Conservation (phyloP, 2,329 filamentous ascomycete species). For the Diaporthe australafricana region DNA sequence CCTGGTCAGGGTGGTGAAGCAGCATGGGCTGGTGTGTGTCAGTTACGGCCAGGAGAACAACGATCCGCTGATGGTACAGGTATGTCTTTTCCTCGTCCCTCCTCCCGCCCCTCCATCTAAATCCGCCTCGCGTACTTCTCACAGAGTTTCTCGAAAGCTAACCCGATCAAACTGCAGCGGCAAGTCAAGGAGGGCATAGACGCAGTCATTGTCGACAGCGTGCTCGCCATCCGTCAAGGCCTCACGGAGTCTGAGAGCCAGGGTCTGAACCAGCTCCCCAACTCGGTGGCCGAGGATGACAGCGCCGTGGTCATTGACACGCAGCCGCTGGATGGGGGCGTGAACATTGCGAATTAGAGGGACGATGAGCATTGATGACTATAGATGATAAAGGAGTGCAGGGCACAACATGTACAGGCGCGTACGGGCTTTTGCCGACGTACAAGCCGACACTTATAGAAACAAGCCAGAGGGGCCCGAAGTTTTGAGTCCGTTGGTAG, state of each 20-base stretch:
- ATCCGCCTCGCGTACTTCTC: constrained; percentile 26
- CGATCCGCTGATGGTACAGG: constrained; percentile 84
- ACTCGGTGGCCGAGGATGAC: constrained; percentile 5
- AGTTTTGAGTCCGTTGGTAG: neutral
- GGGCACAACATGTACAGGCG: too few species aligned
- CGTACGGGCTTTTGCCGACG: neutral
- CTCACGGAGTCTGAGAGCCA: constrained; percentile 65
- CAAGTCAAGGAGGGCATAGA: constrained; percentile 98
- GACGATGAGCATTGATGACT: neutral
- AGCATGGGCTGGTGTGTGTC: constrained; percentile 92
- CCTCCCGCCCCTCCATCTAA: neutral
- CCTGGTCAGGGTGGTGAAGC: constrained; percentile 92
- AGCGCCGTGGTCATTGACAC: constrained; percentile 12
- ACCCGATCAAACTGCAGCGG: constrained; percentile 59
- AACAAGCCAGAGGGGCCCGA: neutral
- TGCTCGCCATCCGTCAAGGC: constrained; percentile 91
- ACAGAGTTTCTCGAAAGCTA: neutral
- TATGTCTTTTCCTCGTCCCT: constrained; percentile 60
- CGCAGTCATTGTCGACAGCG: constrained; percentile 96
- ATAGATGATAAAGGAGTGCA: constrained; percentile 1
- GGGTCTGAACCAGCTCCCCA: neutral
- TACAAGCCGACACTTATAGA: neutral
- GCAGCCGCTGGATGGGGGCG: constrained; percentile 18
- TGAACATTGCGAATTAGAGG: constrained; percentile 31
- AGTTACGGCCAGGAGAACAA: constrained; percentile 95